Conservation (phyloP, 2,329 filamentous ascomycete species). For the Colletotrichum plurivorum region DNA sequence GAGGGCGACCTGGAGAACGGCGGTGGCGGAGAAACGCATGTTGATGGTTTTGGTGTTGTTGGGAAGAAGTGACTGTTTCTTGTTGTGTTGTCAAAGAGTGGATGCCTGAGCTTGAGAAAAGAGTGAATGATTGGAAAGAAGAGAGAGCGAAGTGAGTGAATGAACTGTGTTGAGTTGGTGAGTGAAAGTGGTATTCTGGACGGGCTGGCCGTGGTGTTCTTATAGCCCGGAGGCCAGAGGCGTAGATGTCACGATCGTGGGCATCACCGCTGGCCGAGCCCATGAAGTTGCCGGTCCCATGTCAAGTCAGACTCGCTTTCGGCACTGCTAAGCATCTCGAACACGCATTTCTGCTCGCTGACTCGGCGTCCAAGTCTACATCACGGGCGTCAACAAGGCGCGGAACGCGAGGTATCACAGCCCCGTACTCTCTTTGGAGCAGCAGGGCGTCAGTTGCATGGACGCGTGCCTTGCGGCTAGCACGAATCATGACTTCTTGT, state of each 20-base stretch:
- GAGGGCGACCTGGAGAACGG: constrained; percentile 9
- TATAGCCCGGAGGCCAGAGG: not conserved
- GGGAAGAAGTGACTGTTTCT: not conserved
- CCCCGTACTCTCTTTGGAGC: not conserved
- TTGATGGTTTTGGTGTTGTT: not conserved
- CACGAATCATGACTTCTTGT: not conserved
- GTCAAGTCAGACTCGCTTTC: not conserved
- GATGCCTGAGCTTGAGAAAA: not conserved
- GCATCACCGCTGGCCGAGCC: too few species aligned
- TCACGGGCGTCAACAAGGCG: not conserved
- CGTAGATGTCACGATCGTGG: not conserved
- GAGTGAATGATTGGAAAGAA: not conserved
- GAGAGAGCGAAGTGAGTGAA: not conserved
- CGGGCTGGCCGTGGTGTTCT: not conserved
- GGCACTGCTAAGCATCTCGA: not conserved
- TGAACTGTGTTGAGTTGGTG: constrained; percentile 10
- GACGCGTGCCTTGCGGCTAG: not conserved
- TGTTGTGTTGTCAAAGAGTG: not conserved
- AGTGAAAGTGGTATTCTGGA: not conserved
- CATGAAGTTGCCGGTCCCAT: too few species aligned
- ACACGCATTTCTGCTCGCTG: not conserved
- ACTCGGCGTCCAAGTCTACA: not conserved
- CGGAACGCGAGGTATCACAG: not conserved
- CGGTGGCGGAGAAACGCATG: constrained; percentile 18
- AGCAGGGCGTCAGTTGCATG: not conserved